These are phyloP conservation scores for Xylaria arbuscula DNA, from an alignment of 2,329 filamentous ascomycete genomes.

Conservation along the genomic window DNA sequence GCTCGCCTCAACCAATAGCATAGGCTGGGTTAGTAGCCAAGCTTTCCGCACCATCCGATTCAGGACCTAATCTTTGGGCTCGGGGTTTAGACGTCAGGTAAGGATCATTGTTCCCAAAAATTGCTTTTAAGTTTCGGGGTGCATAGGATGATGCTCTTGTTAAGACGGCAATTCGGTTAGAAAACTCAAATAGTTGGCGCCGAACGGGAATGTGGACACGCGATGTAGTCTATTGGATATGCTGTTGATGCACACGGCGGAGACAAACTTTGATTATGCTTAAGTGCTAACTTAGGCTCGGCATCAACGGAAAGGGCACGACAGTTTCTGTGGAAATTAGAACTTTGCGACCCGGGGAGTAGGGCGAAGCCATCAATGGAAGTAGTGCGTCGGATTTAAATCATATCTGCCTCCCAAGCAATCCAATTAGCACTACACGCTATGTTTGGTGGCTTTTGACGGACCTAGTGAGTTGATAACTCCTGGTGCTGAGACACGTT, in stretches of 20 bases:
- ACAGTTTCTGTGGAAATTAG: conserved; percentile 6
- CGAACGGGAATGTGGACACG: not conserved
- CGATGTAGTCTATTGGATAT: conserved; percentile 11
- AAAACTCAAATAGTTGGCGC: conserved; percentile 5
- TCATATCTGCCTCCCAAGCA: conserved; percentile 1
- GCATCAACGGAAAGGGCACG: conserved; percentile 1
- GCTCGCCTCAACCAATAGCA: conserved; percentile 22
- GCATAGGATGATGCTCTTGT: conserved; percentile 14
- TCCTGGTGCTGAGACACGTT: not conserved
- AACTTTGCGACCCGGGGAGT: not conserved
- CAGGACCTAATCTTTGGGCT: not conserved
- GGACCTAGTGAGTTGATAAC: not conserved
- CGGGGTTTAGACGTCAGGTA: conserved; percentile 26
- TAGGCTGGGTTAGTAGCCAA: not conserved
- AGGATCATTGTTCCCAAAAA: conserved; percentile 24
- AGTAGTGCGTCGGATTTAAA: not conserved
- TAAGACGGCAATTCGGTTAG: not conserved
- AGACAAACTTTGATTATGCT: conserved; percentile 18
- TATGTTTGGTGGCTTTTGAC: not conserved
- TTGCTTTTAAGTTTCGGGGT: conserved; percentile 25
- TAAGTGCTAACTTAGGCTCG: conserved; percentile 12
- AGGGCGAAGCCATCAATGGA: not conserved
- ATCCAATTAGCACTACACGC: not conserved
- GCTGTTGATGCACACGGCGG: not conserved
- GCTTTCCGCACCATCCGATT: conserved; percentile 25